A percentile compares a stretch with the other conserved stretches of the same genome.
phyloP scores from a whole-genome alignment of 163 green algal genomes.

The Prototheca wickerhamii region DNA sequence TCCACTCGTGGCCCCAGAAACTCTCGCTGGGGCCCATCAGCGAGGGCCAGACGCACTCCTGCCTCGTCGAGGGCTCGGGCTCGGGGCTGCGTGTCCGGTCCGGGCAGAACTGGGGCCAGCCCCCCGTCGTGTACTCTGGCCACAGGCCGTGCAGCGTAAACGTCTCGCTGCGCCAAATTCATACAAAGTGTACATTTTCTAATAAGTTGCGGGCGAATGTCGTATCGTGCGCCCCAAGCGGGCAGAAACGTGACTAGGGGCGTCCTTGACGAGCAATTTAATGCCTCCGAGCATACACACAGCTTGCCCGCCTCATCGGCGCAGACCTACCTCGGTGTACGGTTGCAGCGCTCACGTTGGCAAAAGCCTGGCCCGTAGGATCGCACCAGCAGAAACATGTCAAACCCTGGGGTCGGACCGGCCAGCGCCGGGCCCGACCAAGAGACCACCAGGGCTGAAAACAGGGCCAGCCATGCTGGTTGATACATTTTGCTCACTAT shows the following conservation, averaged over 20 bases:
- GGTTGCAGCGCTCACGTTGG: neutral
- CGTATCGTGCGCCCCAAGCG: too few species aligned
- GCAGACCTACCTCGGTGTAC: neutral
- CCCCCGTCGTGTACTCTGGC: constrained; percentile 18
- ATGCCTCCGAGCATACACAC: too few species aligned
- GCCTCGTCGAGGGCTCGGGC: neutral
- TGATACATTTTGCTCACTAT: too few species aligned
- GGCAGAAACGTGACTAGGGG: too few species aligned
- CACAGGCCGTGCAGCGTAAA: constrained; percentile 30
- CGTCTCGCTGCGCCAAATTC: constrained; percentile 4
- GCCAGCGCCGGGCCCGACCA: too few species aligned
- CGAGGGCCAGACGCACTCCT: constrained; percentile 36
- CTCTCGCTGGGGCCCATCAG: constrained; percentile 27
- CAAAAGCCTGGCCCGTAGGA: constrained; percentile 21
- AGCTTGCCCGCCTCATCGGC: too few species aligned
- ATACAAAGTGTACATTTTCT: too few species aligned
- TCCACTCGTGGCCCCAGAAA: constrained; percentile 67
- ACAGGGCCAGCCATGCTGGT: too few species aligned
- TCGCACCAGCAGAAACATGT: constrained; percentile 22
- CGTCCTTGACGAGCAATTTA: too few species aligned
- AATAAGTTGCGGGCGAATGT: too few species aligned
- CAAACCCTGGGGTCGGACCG: constrained; percentile 11
- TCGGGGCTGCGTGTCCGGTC: neutral
- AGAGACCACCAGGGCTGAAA: too few species aligned
- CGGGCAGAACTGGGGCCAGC: constrained; percentile 23